Conservation (phyloP, 2,329 filamentous ascomycete species). For the Venturia oleaginea region DNA sequence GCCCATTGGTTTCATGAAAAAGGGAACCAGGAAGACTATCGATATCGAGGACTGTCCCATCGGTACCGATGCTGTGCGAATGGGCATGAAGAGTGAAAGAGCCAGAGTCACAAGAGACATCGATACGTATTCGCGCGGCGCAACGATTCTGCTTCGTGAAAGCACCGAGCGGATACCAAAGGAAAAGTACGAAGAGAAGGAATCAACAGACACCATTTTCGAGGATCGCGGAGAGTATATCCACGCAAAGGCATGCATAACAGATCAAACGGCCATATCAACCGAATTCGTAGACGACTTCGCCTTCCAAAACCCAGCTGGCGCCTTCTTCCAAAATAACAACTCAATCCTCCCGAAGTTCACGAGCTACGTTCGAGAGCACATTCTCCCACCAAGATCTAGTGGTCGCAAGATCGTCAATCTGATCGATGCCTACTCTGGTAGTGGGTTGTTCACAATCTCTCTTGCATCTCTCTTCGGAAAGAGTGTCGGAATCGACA, state of each 20-base stretch:
- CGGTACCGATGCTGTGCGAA: constrained; percentile 73
- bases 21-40: constrained; percentile 68
- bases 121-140: constrained; percentile 65
- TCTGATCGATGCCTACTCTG: constrained; percentile 95
- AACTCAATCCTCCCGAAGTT: constrained; percentile 89
- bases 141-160: constrained; percentile 83
- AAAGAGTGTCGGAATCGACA: constrained; percentile 82
- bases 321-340: constrained; percentile 98
- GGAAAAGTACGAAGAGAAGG: constrained; percentile 14
- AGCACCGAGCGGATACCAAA: constrained; percentile 62
- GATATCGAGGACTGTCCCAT: constrained; percentile 98
- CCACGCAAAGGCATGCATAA: constrained; percentile 82
- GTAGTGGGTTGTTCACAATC: constrained; percentile 94
- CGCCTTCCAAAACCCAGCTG: constrained; percentile 82
- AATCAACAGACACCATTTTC: constrained; percentile 33
- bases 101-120: constrained; percentile 63
- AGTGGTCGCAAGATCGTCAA: constrained; percentile 53
- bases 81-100: constrained; percentile 72
- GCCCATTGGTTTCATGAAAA: constrained; percentile 81
- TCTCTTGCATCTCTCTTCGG: constrained; percentile 75
- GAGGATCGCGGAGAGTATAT: constrained; percentile 52
- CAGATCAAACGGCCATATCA: constrained; percentile 70
- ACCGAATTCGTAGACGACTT: constrained; percentile 84
- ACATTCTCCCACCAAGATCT: constrained; percentile 32
- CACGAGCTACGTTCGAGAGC: constrained; percentile 75